Percentiles rank a stretch among this genome's conserved stretches.
phyloP scores from a whole-genome alignment of 805 yeast species.

The Candida lessepsii region DNA sequence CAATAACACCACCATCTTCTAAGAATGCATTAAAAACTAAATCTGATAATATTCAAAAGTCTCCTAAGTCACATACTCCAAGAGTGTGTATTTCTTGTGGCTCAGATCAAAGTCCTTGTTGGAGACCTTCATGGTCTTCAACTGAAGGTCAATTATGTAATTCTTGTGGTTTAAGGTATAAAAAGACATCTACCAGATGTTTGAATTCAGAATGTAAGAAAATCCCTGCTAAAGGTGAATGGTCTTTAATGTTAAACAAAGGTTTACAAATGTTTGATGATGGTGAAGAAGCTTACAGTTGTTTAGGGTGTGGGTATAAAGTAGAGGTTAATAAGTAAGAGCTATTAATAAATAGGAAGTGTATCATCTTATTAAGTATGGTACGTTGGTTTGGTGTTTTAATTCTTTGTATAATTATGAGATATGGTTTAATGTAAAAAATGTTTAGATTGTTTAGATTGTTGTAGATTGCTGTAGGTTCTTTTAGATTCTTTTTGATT shows the following conservation, averaged over 20 bases:
- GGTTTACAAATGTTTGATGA: constrained; percentile 48
- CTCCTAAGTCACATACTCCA: constrained; percentile 29
- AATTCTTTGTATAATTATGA: too few relatives aligned
- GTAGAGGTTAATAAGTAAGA: constrained; percentile 45
- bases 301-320: constrained; percentile 43
- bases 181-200: constrained; percentile 92
- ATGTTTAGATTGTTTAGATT: too few relatives aligned
- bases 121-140: constrained; percentile 97
- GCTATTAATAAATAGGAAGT: constrained; percentile 17
- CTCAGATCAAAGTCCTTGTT: constrained; percentile 89
- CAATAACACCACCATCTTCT: constrained; percentile 42
- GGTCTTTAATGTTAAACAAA: constrained; percentile 80
- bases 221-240: constrained; percentile 95
- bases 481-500: too few relatives aligned
- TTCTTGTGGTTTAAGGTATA: constrained; percentile 92
- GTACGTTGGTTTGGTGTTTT: too few relatives aligned
- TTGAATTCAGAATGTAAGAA: constrained; percentile 70
- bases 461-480: too few relatives aligned
- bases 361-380: constrained; percentile 6
- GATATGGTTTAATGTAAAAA: too few relatives aligned
- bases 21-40: constrained; percentile 22
- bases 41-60: constrained; percentile 33
- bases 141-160: constrained; percentile 94
- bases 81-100: constrained; percentile 89
- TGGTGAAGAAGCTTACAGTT: constrained; percentile 37